Base-by-base conservation (phyloP, 2,329 filamentous ascomycete species). In the Colletotrichum costaricense region DNA sequence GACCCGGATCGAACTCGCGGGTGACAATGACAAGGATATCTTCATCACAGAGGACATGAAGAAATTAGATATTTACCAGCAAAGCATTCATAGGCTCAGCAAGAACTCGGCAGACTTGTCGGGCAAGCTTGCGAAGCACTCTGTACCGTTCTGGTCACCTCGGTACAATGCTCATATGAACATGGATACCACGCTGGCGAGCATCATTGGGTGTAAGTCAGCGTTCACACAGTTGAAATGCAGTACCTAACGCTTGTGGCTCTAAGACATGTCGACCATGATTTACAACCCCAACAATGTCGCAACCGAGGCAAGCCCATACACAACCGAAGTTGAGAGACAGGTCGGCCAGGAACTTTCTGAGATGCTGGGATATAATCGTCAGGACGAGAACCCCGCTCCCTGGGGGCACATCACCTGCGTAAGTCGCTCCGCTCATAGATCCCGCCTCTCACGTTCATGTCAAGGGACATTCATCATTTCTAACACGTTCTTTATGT, bases 111-210 rank as follows among this genome's bases (percentile, higher is more conserved):
- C 26, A 78, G 78, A 9, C 82, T 81, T 5, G 79, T 85, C 2
- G 72, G 78, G 55, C 46, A 80, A 79, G 55, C 79, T 82, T 2
- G 80, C 83, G 6, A 75, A 81, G 3, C 75, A 83, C 66, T 86
- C 83, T 1, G 82, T 86, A 4, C 85, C 85, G 0, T 86, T 85
- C 75, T 87, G 84, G 82, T 85, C 81, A 2, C 83, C 85, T 1
- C 80, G 84, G 0, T 87, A 87, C 76, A 80, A 85, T 58, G 85
- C 79, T 4, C 86, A 87, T 69, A 87, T 87, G 86, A 49, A 49
- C 46, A 49, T 49, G 46, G 46, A 49, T 49, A 49, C 46, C 16
- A 49, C 46, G 46, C 46, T 49, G 3, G 46, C 14, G 14, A 49
- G 46, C 3, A 49, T 49, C 3, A 5, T 49, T 49, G 46, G 46